Percentiles rank a stretch among this genome's conserved stretches.
phyloP scores from a whole-genome alignment of 225 moss, liverwort and hornwort genomes.

The Bryoerythrophyllum caledonicum region DNA sequence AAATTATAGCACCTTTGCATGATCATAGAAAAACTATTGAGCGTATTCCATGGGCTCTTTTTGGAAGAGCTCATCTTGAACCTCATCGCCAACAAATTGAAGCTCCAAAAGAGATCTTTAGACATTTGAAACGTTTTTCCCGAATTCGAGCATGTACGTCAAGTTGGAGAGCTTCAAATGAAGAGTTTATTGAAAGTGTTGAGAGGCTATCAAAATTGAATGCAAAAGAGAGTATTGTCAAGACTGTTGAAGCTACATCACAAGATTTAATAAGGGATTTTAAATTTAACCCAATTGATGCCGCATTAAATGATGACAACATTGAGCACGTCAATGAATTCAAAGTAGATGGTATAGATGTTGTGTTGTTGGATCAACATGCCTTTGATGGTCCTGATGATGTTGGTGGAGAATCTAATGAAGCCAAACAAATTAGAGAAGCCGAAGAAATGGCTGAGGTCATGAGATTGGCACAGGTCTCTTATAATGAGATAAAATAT shows the following conservation, averaged over 20 bases:
- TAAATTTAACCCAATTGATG: not conserved
- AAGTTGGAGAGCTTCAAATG: conserved; percentile 38
- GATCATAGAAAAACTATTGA: conserved; percentile 41
- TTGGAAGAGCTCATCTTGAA: conserved; percentile 20
- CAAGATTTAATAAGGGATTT: not conserved
- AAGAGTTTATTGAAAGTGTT: fast-evolving
- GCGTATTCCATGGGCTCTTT: conserved; percentile 39
- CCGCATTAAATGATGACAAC: not conserved
- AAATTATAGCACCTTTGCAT: conserved; percentile 16
- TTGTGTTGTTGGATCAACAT: conserved; percentile 19
- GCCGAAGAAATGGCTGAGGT: conserved; percentile 22
- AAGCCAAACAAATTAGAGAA: conserved; percentile 37
- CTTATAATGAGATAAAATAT: not conserved
- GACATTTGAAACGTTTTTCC: conserved; percentile 37
- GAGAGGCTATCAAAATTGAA: not conserved
- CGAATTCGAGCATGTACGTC: conserved; percentile 39
- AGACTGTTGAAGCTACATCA: not conserved
- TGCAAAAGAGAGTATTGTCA: not conserved
- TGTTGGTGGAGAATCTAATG: conserved; percentile 8
- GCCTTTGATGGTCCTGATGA: conserved; percentile 37
- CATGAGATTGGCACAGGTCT: not conserved
- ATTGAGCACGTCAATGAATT: not conserved
- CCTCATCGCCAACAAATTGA: not conserved
- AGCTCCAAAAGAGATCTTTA: conserved; percentile 6
- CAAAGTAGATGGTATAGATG: conserved; percentile 4